Evolutionary conservation across 73 alveolate genomes (phyloP).

Genomic region (Breviolum minutum): DNA sequence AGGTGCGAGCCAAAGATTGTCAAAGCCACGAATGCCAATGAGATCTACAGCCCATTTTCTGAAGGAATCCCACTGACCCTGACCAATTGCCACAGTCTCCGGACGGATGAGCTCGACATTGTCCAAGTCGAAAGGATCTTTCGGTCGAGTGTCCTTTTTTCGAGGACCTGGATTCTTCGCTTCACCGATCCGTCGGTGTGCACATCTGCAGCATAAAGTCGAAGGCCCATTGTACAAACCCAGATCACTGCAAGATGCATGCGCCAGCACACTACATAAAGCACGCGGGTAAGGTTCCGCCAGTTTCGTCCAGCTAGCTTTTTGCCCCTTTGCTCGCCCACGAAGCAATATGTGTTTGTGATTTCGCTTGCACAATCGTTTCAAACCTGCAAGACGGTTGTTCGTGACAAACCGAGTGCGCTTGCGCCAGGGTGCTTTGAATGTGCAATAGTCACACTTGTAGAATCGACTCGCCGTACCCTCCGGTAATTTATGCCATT

Average conservation of each 20-base stretch:
- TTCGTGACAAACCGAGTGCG: not conserved
- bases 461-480: not conserved
- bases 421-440: not conserved
- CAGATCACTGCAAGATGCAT: too few species aligned
- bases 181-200: not conserved
- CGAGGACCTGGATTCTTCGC: slow-evolving; percentile 23
- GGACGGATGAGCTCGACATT: not conserved
- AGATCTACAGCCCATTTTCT: not conserved
- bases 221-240: not conserved
- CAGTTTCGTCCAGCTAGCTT: not conserved
- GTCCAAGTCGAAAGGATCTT: not conserved
- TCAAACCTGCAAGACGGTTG: not conserved
- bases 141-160: too few species aligned
- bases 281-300: not conserved
- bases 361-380: not conserved
- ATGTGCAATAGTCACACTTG: not conserved
- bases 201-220: not conserved
- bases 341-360: not conserved
- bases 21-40: not conserved
- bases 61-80: not conserved
- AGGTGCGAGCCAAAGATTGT: not conserved
- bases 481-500: not conserved
- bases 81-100: not conserved
- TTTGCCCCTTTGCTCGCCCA: not conserved
- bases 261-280: not conserved